Base-by-base conservation (phyloP, 495 filamentous ascomycete genomes). In the Penicillium pulvis region DNA sequence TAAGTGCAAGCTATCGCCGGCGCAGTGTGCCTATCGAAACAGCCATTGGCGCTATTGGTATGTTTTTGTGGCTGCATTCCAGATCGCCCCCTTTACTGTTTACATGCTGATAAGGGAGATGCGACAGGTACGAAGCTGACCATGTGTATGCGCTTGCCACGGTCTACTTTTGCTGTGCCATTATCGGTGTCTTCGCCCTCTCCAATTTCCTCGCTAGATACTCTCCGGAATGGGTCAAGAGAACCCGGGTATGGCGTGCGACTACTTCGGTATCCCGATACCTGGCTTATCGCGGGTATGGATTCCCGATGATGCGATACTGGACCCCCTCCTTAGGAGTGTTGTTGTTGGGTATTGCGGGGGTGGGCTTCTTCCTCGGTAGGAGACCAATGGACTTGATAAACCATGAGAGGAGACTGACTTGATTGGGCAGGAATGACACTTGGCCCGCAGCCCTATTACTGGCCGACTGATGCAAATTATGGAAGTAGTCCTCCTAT, bases 391-490 rank as follows among this genome's bases (percentile, higher is more conserved):
- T 23, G 12, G 14, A 49, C 8, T 26, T 35, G 28, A 35, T 41
- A 6, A 23, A n/a, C 48, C 14, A 31, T 2, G 19, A 36, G 4
- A 41, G 19, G 23, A 52, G 23, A 41, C 56, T 57, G 17, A 55
- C 39, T 35, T 14, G 33, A 7, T 10, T 28, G 36, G 11, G 42
- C 61, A 82, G 75, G 68, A 35, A 77, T 83, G 79, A 77, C 71
- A 1, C 67, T 85, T 8, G 75, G 72, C 19, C 79, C 82, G 3
- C 58, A 77, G 41, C 83, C 83, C 2, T 85, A 85, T 57, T 86
- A 86, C 67, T 85, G 83, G 81, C 78, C 83, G 3, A 80, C 76
- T 23, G 72, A 66, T n/a, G 56, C 75, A n/a, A 70, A 60, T 11
- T 84, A 74, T 56, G 83, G 81, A 30, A 70, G 67, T 24, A 77